These are phyloP conservation scores for Microcos paniculata DNA, from an alignment of 345 rosid genomes.

Conservation along the genomic window DNA sequence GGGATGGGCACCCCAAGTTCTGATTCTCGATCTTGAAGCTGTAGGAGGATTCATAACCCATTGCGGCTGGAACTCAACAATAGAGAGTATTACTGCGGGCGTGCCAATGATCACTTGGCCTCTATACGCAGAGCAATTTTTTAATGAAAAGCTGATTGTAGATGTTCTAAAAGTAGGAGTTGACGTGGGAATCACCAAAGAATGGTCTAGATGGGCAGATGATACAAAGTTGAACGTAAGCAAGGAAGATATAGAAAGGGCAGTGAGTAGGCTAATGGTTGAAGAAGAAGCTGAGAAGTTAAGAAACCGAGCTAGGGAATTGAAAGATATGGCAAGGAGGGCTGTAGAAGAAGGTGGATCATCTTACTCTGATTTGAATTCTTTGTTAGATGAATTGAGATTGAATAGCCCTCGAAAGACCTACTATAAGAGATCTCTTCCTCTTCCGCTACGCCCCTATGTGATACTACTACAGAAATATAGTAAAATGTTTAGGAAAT, in stretches of 20 bases:
- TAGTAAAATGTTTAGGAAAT: no score
- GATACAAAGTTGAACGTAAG: constrained; percentile 23
- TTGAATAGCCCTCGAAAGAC: background rate
- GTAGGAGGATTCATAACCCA: constrained; percentile 47
- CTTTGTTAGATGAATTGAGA: constrained; percentile 25
- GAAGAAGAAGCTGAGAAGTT: constrained; percentile 43
- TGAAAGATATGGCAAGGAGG: constrained; percentile 27
- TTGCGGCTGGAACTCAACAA: constrained; percentile 54
- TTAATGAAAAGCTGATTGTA: constrained; percentile 38
- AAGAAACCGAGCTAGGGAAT: constrained; percentile 24
- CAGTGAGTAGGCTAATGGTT: constrained; percentile 37
- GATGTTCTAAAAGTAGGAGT: constrained; percentile 41
- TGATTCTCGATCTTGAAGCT: constrained; percentile 47
- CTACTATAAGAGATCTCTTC: background rate
- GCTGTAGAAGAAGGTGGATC: constrained; percentile 47
- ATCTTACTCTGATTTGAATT: constrained; percentile 26
- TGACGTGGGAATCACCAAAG: constrained; percentile 31
- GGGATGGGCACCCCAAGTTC: constrained; percentile 54
- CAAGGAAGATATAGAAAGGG: constrained; percentile 40
- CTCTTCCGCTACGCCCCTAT: no score
- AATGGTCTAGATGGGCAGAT: constrained; percentile 16
- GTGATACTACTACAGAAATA: no score
- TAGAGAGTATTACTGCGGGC: constrained; percentile 44
- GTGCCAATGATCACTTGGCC: constrained; percentile 58
- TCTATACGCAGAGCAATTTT: constrained; percentile 41